phyloP scores from a whole-genome alignment of 2,329 filamentous ascomycete genomes.

The Fusarium sp. region DNA sequence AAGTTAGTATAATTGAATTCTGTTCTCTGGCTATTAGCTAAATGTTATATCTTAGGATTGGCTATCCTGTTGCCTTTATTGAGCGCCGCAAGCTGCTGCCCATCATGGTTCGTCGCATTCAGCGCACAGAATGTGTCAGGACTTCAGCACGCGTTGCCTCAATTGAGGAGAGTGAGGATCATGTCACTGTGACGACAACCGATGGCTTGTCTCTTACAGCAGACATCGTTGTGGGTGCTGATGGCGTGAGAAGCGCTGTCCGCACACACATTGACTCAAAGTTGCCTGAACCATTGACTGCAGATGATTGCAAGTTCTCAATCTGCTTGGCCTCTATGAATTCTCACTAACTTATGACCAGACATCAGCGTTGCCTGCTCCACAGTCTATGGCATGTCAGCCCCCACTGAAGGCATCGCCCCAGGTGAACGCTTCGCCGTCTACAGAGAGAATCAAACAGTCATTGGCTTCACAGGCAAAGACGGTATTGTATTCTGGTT shows the following conservation, averaged over 20 bases:
- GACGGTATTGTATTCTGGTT: neutral
- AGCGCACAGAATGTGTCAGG: neutral
- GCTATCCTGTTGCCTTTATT: neutral
- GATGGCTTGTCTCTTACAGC: neutral
- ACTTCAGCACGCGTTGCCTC: neutral
- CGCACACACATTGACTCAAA: neutral
- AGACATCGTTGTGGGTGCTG: neutral
- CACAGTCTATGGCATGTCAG: neutral
- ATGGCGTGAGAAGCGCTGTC: neutral
- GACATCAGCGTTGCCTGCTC: neutral
- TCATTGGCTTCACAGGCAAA: neutral
- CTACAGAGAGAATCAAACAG: neutral
- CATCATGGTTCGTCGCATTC: neutral
- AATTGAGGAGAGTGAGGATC: neutral
- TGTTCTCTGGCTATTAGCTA: neutral
- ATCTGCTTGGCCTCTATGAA: accelerated
- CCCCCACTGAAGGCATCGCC: neutral
- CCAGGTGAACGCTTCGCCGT: neutral
- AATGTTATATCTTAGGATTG: too few species aligned
- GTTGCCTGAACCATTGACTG: neutral
- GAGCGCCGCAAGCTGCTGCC: neutral
- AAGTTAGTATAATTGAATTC: neutral
- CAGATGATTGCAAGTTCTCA: neutral
- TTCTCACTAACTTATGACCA: accelerated
- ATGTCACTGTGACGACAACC: neutral